A percentile compares a stretch with the other conserved stretches of the same genome.
phyloP scores from a whole-genome alignment of 768 basidiomycete species.

The Agaricus blazei region DNA sequence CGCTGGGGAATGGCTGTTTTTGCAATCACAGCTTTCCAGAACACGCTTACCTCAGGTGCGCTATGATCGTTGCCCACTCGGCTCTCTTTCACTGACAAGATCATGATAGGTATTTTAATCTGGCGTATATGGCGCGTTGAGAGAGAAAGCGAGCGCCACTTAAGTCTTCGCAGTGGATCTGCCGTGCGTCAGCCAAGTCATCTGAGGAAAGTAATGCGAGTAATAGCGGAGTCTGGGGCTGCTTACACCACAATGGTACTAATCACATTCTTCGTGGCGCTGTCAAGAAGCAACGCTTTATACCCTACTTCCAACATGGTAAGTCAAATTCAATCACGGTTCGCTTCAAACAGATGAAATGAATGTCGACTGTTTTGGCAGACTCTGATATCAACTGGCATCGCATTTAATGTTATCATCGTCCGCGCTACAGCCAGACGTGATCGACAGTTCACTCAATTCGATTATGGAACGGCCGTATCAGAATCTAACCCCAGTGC shows the following conservation, averaged over 20 bases:
- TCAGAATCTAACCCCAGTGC: not conserved
- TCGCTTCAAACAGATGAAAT: no score
- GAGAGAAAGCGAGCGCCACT: not conserved
- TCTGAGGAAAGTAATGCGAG: not conserved
- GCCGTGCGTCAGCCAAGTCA: not conserved
- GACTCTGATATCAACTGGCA: not conserved
- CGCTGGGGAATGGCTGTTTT: not conserved
- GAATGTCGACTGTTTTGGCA: not conserved
- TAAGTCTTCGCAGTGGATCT: not conserved
- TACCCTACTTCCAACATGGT: not conserved
- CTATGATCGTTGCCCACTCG: not conserved
- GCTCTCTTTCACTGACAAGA: not conserved
- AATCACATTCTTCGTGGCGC: not conserved
- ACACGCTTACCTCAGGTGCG: not conserved
- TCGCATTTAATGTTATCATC: constrained; percentile 1
- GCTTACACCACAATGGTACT: not conserved
- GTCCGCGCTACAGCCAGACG: not conserved
- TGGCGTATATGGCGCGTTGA: not conserved
- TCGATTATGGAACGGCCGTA: not conserved
- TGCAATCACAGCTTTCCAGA: constrained; percentile 1
- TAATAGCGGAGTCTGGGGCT: constrained; percentile 3
- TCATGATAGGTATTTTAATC: not conserved
- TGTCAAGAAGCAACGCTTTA: not conserved
- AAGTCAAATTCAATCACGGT: not conserved
- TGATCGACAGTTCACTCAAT: not conserved